Evolutionary conservation across 108 stramenopile species (phyloP), one percentile per base, ranked within the genome.

Genomic region (Aurantiochytrium sp.): DNA sequence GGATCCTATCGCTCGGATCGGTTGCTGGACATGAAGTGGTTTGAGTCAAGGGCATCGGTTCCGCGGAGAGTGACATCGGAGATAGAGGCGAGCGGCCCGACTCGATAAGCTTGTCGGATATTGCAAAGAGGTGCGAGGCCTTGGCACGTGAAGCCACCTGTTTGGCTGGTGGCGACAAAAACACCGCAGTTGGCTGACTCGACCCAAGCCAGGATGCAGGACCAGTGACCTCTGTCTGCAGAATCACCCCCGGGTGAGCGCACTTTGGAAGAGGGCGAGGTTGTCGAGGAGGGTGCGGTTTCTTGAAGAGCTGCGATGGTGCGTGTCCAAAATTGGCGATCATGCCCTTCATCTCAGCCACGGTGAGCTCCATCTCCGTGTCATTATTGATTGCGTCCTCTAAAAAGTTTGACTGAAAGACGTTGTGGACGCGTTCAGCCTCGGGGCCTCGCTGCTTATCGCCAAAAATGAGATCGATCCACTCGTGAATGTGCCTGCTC

Each of bases 261-360:
- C 64, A 16, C 42, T 69, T 69, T 14, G 64, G 64, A 6, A 14
- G 64, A 6, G 64, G 64, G 25, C 64, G 64, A 10, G 64, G 64
- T 18, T 69, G 71, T 21, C 93, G 76, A 44, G n/a, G 58, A 14
- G 92, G 89, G 89, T 95, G 94, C 4, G 91, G 57, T 19, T 28
- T 59, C 25, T 18, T 60, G 89, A 92, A 92, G 19, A 92, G 88
- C 72, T 91, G 90, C 10, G 60, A 47, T 5, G 92, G 92, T 14
- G 90, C 89, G n/a, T 91, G 90, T 5, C 92, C 92, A 60, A 90
- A 91, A 14, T 92, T n/a, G 29, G 73, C 53, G 3, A 92, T 89
- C 60, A 88, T 88, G 44, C 43, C 19, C 60, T 76, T 43, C 53
- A 96, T 95, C 28, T 97, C 97, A 8, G 94, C 92, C 28, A 95